These are phyloP conservation scores for Didymella glomerata DNA, from an alignment of 2,329 filamentous ascomycete genomes.

Conservation along the genomic window DNA sequence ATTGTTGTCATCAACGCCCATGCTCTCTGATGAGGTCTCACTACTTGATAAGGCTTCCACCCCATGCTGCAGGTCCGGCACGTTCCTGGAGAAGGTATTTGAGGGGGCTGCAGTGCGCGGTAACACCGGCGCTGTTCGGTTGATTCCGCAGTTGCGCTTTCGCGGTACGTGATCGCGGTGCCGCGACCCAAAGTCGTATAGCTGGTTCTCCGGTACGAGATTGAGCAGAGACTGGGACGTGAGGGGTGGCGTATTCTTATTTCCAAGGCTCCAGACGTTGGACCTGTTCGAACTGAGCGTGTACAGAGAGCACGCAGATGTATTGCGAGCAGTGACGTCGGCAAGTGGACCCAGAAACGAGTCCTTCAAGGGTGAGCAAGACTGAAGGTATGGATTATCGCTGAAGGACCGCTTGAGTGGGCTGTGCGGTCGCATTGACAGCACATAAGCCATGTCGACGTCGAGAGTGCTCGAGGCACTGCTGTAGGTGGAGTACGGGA, in stretches of 20 bases:
- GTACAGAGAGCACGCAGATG: conserved; percentile 49
- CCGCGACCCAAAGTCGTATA: conserved; percentile 7
- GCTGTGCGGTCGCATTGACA: conserved; percentile 51
- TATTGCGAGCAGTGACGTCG: conserved; percentile 43
- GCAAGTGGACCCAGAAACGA: conserved; percentile 35
- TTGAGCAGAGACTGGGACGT: conserved; percentile 47
- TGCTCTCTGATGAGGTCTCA: conserved; percentile 23
- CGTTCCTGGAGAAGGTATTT: conserved; percentile 24
- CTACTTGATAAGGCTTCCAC: conserved; percentile 18
- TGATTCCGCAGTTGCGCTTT: conserved; percentile 33
- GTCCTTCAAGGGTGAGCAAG: conserved; percentile 45
- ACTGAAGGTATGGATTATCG: conserved; percentile 50
- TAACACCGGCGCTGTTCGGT: conserved; percentile 31
- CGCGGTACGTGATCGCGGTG: conserved; percentile 28
- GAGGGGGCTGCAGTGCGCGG: conserved; percentile 23
- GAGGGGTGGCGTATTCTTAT: conserved; percentile 47
- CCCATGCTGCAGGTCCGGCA: conserved; percentile 10
- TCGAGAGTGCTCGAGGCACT: conserved; percentile 30
- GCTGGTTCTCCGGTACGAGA: conserved; percentile 37
- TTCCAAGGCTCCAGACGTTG: conserved; percentile 35
- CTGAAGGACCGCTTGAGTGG: conserved; percentile 55
- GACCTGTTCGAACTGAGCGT: conserved; percentile 38
- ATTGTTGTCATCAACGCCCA: conserved; percentile 26
- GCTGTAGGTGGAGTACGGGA: conserved; percentile 31
- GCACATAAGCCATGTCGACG: conserved; percentile 50